Conservation (phyloP, 2,329 filamentous ascomycete genomes). For the Scedosporium minutisporum region DNA sequence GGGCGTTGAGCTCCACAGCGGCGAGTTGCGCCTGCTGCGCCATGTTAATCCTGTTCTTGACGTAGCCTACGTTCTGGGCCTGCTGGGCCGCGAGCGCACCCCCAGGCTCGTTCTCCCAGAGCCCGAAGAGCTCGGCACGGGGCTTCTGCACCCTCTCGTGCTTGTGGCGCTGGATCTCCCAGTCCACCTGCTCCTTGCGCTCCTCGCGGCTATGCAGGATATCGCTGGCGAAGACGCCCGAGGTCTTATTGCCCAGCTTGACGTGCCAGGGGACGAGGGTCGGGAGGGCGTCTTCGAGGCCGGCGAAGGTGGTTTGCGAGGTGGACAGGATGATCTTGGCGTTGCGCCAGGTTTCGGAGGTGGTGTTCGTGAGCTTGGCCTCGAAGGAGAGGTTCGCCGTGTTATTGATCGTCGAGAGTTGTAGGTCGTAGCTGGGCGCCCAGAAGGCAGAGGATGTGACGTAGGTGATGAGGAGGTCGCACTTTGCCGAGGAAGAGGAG, state of each 20-base stretch:
- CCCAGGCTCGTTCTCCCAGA: background rate
- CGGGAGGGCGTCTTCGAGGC: conserved; percentile 45
- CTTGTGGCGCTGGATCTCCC: conserved; percentile 17
- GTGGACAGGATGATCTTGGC: conserved; percentile 53
- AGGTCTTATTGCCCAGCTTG: conserved; percentile 28
- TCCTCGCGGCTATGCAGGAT: conserved; percentile 31
- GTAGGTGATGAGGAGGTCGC: conserved; percentile 47
- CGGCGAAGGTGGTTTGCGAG: conserved; percentile 49
- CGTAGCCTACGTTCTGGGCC: background rate
- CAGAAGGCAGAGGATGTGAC: conserved; percentile 49
- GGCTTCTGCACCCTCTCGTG: conserved; percentile 7
- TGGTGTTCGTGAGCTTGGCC: conserved; percentile 51
- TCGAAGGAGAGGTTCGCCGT: conserved; percentile 49
- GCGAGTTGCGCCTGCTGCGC: too few species aligned
- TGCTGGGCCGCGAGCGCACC: background rate
- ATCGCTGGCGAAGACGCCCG: conserved; percentile 11
- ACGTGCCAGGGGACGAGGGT: conserved; percentile 47
- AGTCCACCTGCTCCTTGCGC: conserved; percentile 19
- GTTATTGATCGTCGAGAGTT: conserved; percentile 45
- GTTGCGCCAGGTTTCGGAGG: conserved; percentile 54
- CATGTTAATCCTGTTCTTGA: background rate
- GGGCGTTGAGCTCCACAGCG: too few species aligned
- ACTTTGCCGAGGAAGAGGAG: conserved; percentile 14
- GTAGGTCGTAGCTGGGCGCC: conserved; percentile 52
- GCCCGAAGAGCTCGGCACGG: conserved; percentile 7